These are phyloP conservation scores for Fraxinus greggii DNA, from an alignment of 305 asterid genomes.

Conservation along the genomic window DNA sequence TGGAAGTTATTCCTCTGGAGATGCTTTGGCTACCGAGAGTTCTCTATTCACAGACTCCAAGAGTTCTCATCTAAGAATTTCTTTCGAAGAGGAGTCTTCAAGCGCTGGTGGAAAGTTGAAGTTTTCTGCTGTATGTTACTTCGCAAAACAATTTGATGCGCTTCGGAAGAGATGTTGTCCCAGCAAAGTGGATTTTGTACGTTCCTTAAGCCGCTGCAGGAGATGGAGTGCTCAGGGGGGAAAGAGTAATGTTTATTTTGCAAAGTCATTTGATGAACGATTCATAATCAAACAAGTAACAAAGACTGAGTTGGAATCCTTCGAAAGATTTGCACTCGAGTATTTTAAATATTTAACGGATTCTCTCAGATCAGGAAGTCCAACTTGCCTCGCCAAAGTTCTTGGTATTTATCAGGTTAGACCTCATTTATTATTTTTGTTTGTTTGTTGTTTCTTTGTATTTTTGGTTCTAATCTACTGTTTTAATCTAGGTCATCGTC, in stretches of 20 bases:
- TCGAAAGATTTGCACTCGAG: conserved; percentile 70
- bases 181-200: conserved; percentile 57
- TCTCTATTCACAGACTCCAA: conserved; percentile 44
- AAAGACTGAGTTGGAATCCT: conserved; percentile 94
- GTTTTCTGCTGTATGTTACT: conserved; percentile 78
- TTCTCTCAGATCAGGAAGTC: conserved; percentile 69
- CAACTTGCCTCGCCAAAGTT: conserved; percentile 92
- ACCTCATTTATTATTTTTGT: background rate
- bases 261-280: conserved; percentile 83
- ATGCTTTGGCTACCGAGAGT: conserved; percentile 38
- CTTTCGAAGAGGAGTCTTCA: conserved; percentile 67
- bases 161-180: conserved; percentile 83
- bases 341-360: conserved; percentile 74
- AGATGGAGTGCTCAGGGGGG: conserved; percentile 98
- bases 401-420: conserved; percentile 91
- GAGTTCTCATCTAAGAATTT: conserved; percentile 64
- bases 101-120: conserved; percentile 53
- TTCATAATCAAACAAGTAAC: conserved; percentile 86
- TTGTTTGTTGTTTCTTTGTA: background rate
- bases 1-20: conserved; percentile 57
- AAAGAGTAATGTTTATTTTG: conserved; percentile 88
- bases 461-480: conserved; percentile 8
- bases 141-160: conserved; percentile 74
- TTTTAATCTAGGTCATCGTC: conserved; percentile 49
- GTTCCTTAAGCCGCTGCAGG: conserved; percentile 80